Evolutionary conservation across 2,329 filamentous ascomycete genomes (phyloP).

Genomic region (Elsinoe ampelina): DNA sequence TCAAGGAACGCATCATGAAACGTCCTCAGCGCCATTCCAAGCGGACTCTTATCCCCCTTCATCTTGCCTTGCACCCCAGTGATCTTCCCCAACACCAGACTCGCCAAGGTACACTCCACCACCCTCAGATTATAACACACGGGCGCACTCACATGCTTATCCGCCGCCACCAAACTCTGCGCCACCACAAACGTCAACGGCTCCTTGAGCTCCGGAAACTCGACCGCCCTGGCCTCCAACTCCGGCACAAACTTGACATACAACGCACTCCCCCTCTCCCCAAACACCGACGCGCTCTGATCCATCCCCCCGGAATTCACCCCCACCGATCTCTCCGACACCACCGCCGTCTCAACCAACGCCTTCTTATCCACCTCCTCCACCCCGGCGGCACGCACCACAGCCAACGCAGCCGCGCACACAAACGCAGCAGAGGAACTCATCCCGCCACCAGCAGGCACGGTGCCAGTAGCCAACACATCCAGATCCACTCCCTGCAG

Average conservation of each 20-base stretch:
- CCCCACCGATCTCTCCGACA: conserved; percentile 86
- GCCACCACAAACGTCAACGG: conserved; percentile 88
- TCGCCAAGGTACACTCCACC: conserved; percentile 87
- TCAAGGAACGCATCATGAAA: conserved; percentile 79
- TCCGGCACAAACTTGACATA: conserved; percentile 82
- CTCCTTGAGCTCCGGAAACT: conserved; percentile 70
- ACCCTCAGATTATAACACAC: conserved; percentile 95
- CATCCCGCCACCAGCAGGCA: conserved; percentile 83
- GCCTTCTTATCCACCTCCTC: conserved; percentile 77
- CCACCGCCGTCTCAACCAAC: conserved; percentile 83
- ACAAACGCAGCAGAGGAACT: conserved; percentile 93
- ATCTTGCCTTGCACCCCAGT: conserved; percentile 51
- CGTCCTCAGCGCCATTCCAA: conserved; percentile 73
- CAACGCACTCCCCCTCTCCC: conserved; percentile 71
- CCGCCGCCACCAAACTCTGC: conserved; percentile 85
- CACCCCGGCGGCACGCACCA: conserved; percentile 77
- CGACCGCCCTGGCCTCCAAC: conserved; percentile 66
- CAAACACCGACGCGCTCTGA: conserved; percentile 92
- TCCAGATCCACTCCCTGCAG: conserved; percentile 72
- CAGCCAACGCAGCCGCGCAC: conserved; percentile 78
- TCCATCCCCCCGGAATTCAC: conserved; percentile 99
- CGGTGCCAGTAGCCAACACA: conserved; percentile 80
- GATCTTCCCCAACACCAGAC: conserved; percentile 54
- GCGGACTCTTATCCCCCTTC: conserved; percentile 67
- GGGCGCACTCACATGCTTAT: conserved; percentile 89